These are phyloP conservation scores for Aspergillus terreus DNA, from an alignment of 2,329 filamentous ascomycete genomes.

Conservation along the genomic window DNA sequence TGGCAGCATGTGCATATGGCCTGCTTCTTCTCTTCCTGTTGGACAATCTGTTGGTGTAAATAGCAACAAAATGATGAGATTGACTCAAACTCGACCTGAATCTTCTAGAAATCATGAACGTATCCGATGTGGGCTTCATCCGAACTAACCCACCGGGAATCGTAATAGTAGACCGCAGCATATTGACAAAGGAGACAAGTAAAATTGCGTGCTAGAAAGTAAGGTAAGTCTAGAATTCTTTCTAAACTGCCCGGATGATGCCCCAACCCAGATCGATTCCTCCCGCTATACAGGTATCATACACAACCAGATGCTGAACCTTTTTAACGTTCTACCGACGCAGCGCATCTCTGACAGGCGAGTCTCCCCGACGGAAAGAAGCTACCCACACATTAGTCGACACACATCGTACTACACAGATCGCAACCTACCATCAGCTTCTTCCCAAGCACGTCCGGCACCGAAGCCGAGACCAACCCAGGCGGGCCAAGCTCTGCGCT, in stretches of 20 bases:
- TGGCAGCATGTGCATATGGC: neutral
- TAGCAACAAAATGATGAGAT: neutral
- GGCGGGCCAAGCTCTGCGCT: constrained; percentile 96
- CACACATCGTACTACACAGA: neutral
- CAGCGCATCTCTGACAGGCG: constrained; percentile 36
- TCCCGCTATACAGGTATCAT: constrained; percentile 37
- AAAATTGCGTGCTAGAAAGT: constrained; percentile 16
- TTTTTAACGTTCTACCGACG: constrained; percentile 26
- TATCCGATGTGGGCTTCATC: neutral
- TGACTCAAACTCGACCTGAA: no score
- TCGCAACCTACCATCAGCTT: constrained; percentile 74
- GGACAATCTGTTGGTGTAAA: neutral
- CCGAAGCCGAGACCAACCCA: constrained; percentile 92
- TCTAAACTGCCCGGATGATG: constrained; percentile 15
- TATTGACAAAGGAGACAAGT: constrained; percentile 4
- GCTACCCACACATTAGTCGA: constrained; percentile 20
- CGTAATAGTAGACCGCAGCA: neutral
- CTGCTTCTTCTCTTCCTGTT: neutral
- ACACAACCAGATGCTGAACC: constrained; percentile 23
- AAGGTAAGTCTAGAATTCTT: constrained; percentile 15
- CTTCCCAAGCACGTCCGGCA: constrained; percentile 93
- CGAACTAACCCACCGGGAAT: neutral
- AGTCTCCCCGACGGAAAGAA: constrained; percentile 43
- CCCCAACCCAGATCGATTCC: constrained; percentile 14
- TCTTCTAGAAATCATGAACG: no score